A percentile compares a stretch with the other conserved stretches of the same genome.
Conservation (phyloP, 2,329 filamentous ascomycete species). For the Aureobasidium sp. region DNA sequence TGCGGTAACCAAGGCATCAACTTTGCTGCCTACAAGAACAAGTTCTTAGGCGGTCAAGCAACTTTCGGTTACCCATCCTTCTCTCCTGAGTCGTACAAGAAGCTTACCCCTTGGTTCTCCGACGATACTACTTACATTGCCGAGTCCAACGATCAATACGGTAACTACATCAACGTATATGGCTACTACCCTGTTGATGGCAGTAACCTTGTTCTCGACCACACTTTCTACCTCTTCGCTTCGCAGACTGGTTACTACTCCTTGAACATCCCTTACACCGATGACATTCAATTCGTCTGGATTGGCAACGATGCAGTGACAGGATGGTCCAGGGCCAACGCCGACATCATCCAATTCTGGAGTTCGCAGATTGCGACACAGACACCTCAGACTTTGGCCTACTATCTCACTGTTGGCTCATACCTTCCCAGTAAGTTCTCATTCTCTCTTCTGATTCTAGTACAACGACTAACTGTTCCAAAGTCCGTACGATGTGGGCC, state of each 20-base stretch:
- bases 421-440: constrained; percentile 18
- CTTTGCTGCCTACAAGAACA: constrained; percentile 21
- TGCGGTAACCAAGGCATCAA: constrained; percentile 11
- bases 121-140: constrained; percentile 23
- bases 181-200: constrained; percentile 5
- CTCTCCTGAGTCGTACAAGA: constrained; percentile 22
- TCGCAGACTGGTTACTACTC: constrained; percentile 23
- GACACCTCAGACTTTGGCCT: constrained; percentile 20
- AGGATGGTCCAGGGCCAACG: constrained; percentile 24
- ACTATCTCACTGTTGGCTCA: constrained; percentile 20
- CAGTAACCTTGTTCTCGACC: constrained; percentile 21
- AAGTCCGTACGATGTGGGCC: constrained; percentile 21
- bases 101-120: neutral
- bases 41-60: constrained; percentile 17
- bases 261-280: constrained; percentile 25
- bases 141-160: constrained; percentile 18
- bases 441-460: neutral
- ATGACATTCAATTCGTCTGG: constrained; percentile 25
- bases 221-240: constrained; percentile 25
- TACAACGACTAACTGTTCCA: neutral
- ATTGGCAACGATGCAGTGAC: constrained; percentile 23
- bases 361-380: constrained; percentile 17
- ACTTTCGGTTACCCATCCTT: constrained; percentile 21
- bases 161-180: neutral
- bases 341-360: constrained; percentile 24